Conservation (phyloP, 2,329 filamentous ascomycete species). For the Passalora sequoiae region DNA sequence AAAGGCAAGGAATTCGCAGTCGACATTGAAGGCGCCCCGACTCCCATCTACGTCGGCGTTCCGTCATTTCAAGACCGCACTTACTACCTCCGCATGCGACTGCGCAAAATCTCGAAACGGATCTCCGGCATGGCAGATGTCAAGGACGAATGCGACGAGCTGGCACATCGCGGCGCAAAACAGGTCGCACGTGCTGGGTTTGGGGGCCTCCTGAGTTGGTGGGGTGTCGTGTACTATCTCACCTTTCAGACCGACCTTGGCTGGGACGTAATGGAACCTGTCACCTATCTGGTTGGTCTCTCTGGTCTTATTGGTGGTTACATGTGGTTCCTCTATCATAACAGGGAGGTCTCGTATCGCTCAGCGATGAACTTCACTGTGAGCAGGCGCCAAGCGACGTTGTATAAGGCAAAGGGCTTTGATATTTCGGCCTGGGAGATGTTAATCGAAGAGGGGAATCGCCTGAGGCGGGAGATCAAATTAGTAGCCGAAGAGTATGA, state of each 20-base stretch:
- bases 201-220: slow-evolving; percentile 67
- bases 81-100: slow-evolving; percentile 72
- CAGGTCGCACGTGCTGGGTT: slow-evolving; percentile 76
- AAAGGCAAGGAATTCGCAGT: slow-evolving; percentile 79
- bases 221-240: slow-evolving; percentile 68
- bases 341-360: slow-evolving; percentile 77
- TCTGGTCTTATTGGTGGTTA: slow-evolving; percentile 84
- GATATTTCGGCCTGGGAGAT: slow-evolving; percentile 72
- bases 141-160: slow-evolving; percentile 73
- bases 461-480: slow-evolving; percentile 71
- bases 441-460: slow-evolving; percentile 73
- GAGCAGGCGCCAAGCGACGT: slow-evolving; percentile 65
- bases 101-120: slow-evolving; percentile 64
- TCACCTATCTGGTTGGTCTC: slow-evolving; percentile 84
- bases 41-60: slow-evolving; percentile 70
- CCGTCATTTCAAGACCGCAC: slow-evolving; percentile 89
- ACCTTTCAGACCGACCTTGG: slow-evolving; percentile 69
- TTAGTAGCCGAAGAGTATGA: slow-evolving; percentile 80
- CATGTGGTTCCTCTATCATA: slow-evolving; percentile 90
- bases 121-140: slow-evolving; percentile 66
- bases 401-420: slow-evolving; percentile 73
- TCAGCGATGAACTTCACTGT: slow-evolving; percentile 84
- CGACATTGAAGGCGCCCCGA: slow-evolving; percentile 65
- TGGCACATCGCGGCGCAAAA: slow-evolving; percentile 74
- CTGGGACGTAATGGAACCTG: slow-evolving; percentile 87